Conservation (phyloP, 2,329 filamentous ascomycete species). For the Chaetomium sp. region DNA sequence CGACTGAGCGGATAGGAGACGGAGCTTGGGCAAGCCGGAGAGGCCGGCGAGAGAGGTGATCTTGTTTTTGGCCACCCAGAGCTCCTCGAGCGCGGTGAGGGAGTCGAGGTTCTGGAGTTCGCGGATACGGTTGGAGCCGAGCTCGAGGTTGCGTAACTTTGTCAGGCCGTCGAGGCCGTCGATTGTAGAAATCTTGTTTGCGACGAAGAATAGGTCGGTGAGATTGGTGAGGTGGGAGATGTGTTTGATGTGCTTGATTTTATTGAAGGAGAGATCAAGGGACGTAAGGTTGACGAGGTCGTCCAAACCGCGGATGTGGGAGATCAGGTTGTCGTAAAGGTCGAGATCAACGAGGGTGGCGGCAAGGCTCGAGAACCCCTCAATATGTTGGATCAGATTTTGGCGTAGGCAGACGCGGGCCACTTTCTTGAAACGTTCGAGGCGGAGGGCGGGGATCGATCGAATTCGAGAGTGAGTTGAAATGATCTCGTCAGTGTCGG, state of each 20-base stretch:
- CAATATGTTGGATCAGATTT: conserved; percentile 77
- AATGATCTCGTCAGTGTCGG: conserved; percentile 70
- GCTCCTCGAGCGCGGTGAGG: conserved; percentile 70
- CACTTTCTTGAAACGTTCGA: conserved; percentile 75
- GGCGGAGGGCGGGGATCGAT: conserved; percentile 68
- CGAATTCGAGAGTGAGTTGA: conserved; percentile 80
- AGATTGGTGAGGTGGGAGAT: conserved; percentile 70
- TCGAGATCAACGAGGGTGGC: conserved; percentile 75
- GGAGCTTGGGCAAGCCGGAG: conserved; percentile 67
- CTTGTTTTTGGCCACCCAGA: conserved; percentile 97
- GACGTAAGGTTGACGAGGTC: conserved; percentile 66
- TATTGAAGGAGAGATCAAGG: conserved; percentile 95
- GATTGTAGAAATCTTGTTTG: conserved; percentile 87
- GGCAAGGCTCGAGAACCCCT: conserved; percentile 62
- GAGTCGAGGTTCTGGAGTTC: conserved; percentile 80
- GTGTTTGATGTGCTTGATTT: conserved; percentile 97
- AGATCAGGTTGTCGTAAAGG: conserved; percentile 92
- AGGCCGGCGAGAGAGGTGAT: conserved; percentile 79
- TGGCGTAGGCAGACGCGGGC: conserved; percentile 82
- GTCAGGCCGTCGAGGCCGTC: conserved; percentile 72
- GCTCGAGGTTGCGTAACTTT: conserved; percentile 74
- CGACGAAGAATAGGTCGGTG: conserved; percentile 82
- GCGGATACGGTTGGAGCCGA: conserved; percentile 86
- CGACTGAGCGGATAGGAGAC: conserved; percentile 88
- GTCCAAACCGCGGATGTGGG: conserved; percentile 78